A percentile compares a stretch with the other conserved stretches of the same genome.
These are phyloP conservation scores for Tulasnella sp. DNA, from an alignment of 768 basidiomycete genomes.

Conservation along the genomic window DNA sequence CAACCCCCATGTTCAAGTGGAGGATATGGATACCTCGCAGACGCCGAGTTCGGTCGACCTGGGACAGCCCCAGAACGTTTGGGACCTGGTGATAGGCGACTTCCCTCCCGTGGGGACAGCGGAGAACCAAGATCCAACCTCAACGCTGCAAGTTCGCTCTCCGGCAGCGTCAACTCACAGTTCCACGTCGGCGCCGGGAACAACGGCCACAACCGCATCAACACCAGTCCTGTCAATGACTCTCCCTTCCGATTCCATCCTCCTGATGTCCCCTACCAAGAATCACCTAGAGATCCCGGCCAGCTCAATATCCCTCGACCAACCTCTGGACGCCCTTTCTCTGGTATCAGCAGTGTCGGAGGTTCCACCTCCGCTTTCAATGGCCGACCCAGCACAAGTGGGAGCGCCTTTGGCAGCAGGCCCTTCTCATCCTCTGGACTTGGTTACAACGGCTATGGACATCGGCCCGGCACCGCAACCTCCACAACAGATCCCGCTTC, in stretches of 20 bases:
- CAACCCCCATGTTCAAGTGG: slow-evolving; percentile 4
- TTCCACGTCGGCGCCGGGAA: not conserved
- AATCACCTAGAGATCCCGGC: not conserved
- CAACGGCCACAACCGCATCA: not conserved
- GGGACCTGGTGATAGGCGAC: no score
- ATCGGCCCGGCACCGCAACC: slow-evolving; percentile 9
- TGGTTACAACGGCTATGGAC: not conserved
- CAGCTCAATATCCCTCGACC: slow-evolving; percentile 9
- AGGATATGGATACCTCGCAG: slow-evolving; percentile 2
- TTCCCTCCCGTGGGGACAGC: slow-evolving; percentile 1
- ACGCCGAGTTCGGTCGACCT: slow-evolving; percentile 7
- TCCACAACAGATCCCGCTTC: slow-evolving; percentile 16
- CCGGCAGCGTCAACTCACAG: slow-evolving; percentile 2
- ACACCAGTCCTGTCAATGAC: slow-evolving; percentile 13
- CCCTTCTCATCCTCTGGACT: slow-evolving; percentile 8
- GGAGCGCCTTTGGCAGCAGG: slow-evolving; percentile 9
- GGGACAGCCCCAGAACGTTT: slow-evolving; percentile 13
- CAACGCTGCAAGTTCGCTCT: not conserved
- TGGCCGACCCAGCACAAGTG: slow-evolving; percentile 9
- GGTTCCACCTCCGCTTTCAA: slow-evolving; percentile 9
- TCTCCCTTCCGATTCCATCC: slow-evolving; percentile 16
- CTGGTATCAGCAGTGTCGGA: slow-evolving; percentile 15
- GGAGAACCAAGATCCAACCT: not conserved
- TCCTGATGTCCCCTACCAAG: slow-evolving; percentile 10
- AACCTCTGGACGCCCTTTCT: slow-evolving; percentile 16